phyloP scores from a whole-genome alignment of 2,329 filamentous ascomycete genomes.

The Mollisia scopiformis region DNA sequence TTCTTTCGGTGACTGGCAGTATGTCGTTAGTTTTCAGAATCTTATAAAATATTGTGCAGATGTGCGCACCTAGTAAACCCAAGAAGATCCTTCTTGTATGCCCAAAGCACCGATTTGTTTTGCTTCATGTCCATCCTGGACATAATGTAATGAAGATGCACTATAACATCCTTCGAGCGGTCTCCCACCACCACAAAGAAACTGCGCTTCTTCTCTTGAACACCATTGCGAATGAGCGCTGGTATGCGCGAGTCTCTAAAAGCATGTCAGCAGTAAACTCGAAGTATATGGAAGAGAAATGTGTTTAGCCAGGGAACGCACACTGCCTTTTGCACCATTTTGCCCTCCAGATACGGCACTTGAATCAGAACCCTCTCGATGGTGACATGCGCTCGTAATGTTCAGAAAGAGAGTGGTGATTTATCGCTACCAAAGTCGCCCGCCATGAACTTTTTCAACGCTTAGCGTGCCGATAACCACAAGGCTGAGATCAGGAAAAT shows the following conservation, averaged over 20 bases:
- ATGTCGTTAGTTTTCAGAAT: slow-evolving; percentile 11
- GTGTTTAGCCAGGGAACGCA: slow-evolving; percentile 10
- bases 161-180: slow-evolving; percentile 93
- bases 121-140: slow-evolving; percentile 87
- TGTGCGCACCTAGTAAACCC: slow-evolving; percentile 74
- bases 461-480: not conserved
- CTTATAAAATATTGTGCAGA: not conserved
- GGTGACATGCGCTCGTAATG: slow-evolving; percentile 20
- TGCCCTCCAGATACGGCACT: slow-evolving; percentile 2
- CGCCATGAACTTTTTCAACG: slow-evolving; percentile 21
- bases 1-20: slow-evolving; percentile 85
- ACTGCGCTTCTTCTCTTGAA: slow-evolving; percentile 95
- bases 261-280: slow-evolving; percentile 10
- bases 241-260: slow-evolving; percentile 84
- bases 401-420: not conserved
- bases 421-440: not conserved
- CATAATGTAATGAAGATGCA: slow-evolving; percentile 92
- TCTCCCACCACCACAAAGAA: slow-evolving; percentile 98
- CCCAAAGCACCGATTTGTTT: slow-evolving; percentile 96
- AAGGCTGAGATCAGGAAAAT: not conserved
- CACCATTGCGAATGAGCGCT: slow-evolving; percentile 86
- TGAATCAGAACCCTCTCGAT: slow-evolving; percentile 20
- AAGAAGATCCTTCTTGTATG: slow-evolving; percentile 96
- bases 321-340: slow-evolving; percentile 38
- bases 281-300: not conserved